Percentiles rank a stretch among this genome's conserved stretches.
These are phyloP conservation scores for Adiantum capillusveneris DNA, from an alignment of 75 land plant genomes.

Conservation along the genomic window DNA sequence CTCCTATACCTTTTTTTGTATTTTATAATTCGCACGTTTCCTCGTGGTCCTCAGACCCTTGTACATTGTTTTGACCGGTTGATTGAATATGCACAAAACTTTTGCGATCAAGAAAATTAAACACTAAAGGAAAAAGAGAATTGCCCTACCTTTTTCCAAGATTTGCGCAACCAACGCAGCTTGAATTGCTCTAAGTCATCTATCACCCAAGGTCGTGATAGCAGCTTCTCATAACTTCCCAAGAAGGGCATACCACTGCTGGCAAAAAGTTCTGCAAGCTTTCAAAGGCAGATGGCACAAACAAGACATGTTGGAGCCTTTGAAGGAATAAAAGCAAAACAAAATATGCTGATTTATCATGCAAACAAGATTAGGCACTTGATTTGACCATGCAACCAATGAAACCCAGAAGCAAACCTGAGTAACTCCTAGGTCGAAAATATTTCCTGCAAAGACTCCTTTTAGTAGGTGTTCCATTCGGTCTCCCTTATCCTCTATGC, in stretches of 20 bases:
- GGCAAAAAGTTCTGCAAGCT: conserved; percentile 95
- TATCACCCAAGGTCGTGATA: conserved; percentile 95
- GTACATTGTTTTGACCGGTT: too few relatives aligned
- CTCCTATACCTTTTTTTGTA: too few relatives aligned
- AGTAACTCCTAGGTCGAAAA: conserved; percentile 95
- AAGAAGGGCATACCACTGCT: conserved; percentile 79
- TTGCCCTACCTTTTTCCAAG: conserved; percentile 78
- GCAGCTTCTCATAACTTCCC: conserved; percentile 77
- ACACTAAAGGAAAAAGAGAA: too few relatives aligned
- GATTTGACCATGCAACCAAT: background rate
- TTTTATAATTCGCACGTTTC: too few relatives aligned
- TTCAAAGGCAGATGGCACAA: background rate
- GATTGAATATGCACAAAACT: too few relatives aligned
- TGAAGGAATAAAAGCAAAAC: too few relatives aligned
- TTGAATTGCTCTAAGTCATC: conserved; percentile 89
- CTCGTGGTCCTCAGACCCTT: too few relatives aligned
- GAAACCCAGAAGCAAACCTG: conserved; percentile 43
- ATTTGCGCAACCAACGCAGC: conserved; percentile 67
- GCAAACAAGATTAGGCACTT: too few relatives aligned
- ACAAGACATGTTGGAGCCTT: too few relatives aligned
- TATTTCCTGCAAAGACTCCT: conserved; percentile 94
- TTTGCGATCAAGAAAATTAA: too few relatives aligned
- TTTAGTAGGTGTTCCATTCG: conserved; percentile 76
- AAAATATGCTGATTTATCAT: too few relatives aligned
- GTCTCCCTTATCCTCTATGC: conserved; percentile 65